Evolutionary conservation across 2,329 filamentous ascomycete species (phyloP).

Genomic region (Colletotrichum sojae): DNA sequence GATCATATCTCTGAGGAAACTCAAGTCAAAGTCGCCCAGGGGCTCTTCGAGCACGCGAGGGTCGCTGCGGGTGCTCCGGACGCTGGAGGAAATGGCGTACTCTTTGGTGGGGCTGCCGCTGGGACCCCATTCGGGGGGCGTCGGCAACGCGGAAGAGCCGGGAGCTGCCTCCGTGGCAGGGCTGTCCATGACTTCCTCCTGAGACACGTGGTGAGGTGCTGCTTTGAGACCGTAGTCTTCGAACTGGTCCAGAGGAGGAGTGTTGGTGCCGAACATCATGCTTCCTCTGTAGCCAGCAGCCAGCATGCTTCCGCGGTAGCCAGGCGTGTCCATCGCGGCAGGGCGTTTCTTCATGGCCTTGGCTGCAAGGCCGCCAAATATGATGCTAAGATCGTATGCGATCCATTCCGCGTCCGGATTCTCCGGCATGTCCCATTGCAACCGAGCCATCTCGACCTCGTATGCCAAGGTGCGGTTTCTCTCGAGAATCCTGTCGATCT

Average conservation of each 20-base stretch:
- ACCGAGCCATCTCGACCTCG: conserved; percentile 25
- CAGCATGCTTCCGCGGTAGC: conserved; percentile 30
- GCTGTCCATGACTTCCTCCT: conserved; percentile 52
- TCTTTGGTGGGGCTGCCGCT: conserved; percentile 29
- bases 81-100: conserved; percentile 27
- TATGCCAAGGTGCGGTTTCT: conserved; percentile 49
- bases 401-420: conserved; percentile 33
- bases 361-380: conserved; percentile 51
- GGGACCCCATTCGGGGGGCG: conserved; percentile 51
- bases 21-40: conserved; percentile 28
- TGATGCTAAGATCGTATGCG: conserved; percentile 28
- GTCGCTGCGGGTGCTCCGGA: conserved; percentile 9
- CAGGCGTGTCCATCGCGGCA: conserved; percentile 6
- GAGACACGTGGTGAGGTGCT: conserved; percentile 48
- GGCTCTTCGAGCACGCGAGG: conserved; percentile 31
- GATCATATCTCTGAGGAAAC: conserved; percentile 35
- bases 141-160: conserved; percentile 52
- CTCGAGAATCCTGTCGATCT: conserved; percentile 52
- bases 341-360: conserved; percentile 31
- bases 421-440: conserved; percentile 29
- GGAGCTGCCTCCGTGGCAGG: conserved; percentile 54
- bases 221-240: conserved; percentile 35
- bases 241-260: conserved; percentile 29
- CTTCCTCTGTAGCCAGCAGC: conserved; percentile 36
- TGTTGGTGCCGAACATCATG: conserved; percentile 37